These are phyloP conservation scores for Thielaviopsis ethacetica DNA, from an alignment of 2,329 filamentous ascomycete species.

Conservation along the genomic window DNA sequence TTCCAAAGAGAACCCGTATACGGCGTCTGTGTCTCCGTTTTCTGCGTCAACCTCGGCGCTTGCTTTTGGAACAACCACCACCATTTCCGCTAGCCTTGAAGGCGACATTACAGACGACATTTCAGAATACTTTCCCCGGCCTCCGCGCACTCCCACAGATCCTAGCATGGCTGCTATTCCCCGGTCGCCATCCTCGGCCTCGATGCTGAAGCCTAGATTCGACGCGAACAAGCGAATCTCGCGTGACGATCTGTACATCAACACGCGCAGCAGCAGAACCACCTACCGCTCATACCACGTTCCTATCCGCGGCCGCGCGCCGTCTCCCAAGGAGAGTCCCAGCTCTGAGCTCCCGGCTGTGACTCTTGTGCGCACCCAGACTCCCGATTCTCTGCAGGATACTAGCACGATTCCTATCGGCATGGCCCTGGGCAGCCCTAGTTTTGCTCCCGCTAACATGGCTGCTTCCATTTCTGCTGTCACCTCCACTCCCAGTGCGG, in stretches of 20 bases:
- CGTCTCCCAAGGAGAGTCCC: slow-evolving; percentile 28
- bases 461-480: background rate
- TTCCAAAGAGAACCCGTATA: background rate
- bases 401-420: slow-evolving; percentile 35
- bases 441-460: slow-evolving; percentile 2
- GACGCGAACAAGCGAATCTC: slow-evolving; percentile 25
- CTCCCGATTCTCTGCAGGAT: slow-evolving; percentile 27
- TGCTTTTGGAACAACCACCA: background rate
- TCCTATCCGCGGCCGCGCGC: slow-evolving; percentile 24
- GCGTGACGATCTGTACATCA: slow-evolving; percentile 25
- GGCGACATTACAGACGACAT: background rate
- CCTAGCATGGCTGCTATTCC: slow-evolving; percentile 7
- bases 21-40: background rate
- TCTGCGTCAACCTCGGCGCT: background rate
- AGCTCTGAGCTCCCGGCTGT: slow-evolving; percentile 18
- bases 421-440: slow-evolving; percentile 57
- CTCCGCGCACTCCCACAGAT: background rate
- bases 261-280: slow-evolving; percentile 17
- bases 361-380: slow-evolving; percentile 24
- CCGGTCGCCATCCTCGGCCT: slow-evolving; percentile 7
- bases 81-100: background rate
- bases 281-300: slow-evolving; percentile 25
- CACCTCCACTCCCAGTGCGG: background rate
- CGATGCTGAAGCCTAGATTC: slow-evolving; percentile 4
- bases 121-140: slow-evolving; percentile 2